Base-by-base conservation (phyloP, 305 asterid genomes). In the Salvia sclarea region DNA sequence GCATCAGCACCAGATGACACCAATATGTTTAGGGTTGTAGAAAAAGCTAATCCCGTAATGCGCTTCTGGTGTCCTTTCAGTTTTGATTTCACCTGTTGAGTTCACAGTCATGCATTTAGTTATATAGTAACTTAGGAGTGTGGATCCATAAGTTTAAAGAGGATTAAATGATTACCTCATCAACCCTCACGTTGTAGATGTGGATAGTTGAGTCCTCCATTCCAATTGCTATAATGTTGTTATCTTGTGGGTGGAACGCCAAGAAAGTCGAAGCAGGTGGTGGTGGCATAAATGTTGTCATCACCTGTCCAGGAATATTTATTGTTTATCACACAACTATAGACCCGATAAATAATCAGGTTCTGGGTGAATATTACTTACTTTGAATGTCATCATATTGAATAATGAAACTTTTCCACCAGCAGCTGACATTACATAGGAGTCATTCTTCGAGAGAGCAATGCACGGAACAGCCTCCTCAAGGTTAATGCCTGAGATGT, bases 281-380 rank as follows among this genome's bases (percentile, higher is more conserved):
- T 37, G 92, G 96, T 9, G 92, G 86, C 96, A 89, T 89, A 75
- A 89, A 89, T 59, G 96, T 89, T n/a, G 95, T 89, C 96, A 89
- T 89, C 50, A 82, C 86, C 96, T 89, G 65, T 62, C 28, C 54
- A 44, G 57, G 14, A 40, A 66, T 25, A 44, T 24, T 14, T 61
- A 49, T 33, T 8, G 64, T 35, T 61, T 52, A 40, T 33, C 72
- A 45, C 25, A 49, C 14, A 61, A 57, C 70, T 40, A 1, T 22
- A 70, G 65, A 65, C 25, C 47, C 20, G 12, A 43, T 45, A 52
- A 33, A 38, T 30, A 47, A 69, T 44, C 55, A 2, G 40, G 3
- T 4, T 20, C 22, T 14, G 40, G 62, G 74, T 58, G 16, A 24
- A 24, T 65, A 37, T 41, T 11, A 30, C 60, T 63, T 76, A 83